Conservation (phyloP, 192 early-diverging fungal species). For the Geranomyces michiganensis region DNA sequence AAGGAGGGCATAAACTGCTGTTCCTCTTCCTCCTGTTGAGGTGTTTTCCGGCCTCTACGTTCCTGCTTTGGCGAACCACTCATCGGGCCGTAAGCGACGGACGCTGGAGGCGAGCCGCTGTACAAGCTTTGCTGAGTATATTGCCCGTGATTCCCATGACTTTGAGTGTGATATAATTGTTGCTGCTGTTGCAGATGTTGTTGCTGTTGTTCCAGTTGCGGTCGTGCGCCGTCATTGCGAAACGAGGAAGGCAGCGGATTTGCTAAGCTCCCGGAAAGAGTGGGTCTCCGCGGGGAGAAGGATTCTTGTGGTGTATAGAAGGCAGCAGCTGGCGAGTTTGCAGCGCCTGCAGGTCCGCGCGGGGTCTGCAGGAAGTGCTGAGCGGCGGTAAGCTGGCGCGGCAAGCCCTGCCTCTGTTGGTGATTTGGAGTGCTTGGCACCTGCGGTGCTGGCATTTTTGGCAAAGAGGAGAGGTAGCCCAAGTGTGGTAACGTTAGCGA, state of each 20-base stretch:
- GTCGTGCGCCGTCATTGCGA: background rate
- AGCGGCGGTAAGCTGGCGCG: background rate
- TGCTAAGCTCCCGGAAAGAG: background rate
- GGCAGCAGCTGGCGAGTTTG: slow-evolving; percentile 2
- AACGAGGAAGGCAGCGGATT: background rate
- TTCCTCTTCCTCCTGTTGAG: slow-evolving; percentile 4
- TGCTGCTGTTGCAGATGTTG: slow-evolving; percentile 3
- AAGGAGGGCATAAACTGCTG: slow-evolving; percentile 21
- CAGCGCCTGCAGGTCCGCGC: background rate
- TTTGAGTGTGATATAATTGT: background rate
- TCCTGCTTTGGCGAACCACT: slow-evolving; percentile 6
- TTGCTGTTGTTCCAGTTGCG: background rate
- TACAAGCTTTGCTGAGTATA: background rate
- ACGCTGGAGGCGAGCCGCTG: background rate
- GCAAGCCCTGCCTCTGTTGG: background rate
- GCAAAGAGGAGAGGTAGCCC: too few species aligned
- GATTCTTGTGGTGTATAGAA: slow-evolving; percentile 16
- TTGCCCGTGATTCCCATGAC: background rate
- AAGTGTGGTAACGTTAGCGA: too few species aligned
- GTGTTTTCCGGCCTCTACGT: background rate
- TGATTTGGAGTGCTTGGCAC: slow-evolving; percentile 1
- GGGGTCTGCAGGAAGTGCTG: slow-evolving; percentile 9
- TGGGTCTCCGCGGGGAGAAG: slow-evolving; percentile 6
- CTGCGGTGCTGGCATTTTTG: too few species aligned
- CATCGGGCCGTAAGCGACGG: background rate